Evolutionary conservation across 2,329 filamentous ascomycete genomes (phyloP).

Genomic region (Clonostachys rosea): DNA sequence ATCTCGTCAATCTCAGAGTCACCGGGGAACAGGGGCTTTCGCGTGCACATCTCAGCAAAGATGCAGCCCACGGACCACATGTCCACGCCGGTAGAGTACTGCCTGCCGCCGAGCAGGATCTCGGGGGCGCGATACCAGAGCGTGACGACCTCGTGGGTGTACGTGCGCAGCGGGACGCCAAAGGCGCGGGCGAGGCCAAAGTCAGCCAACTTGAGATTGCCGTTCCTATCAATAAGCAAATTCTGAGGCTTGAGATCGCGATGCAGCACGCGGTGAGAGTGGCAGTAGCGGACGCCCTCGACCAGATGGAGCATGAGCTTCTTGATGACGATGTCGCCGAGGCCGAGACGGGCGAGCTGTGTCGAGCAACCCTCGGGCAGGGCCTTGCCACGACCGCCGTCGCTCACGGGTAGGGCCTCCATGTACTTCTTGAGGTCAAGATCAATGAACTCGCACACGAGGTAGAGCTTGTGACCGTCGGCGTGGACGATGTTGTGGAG

Average conservation of each 20-base stretch:
- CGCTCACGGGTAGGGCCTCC: slow-evolving; percentile 80
- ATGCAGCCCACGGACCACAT: slow-evolving; percentile 97
- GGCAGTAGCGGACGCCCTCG: slow-evolving; percentile 81
- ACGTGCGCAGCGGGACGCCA: slow-evolving; percentile 87
- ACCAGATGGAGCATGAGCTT: slow-evolving; percentile 90
- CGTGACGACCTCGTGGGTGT: slow-evolving; percentile 93
- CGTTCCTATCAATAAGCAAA: slow-evolving; percentile 78
- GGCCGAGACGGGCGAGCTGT: slow-evolving; percentile 60
- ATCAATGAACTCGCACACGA: slow-evolving; percentile 89
- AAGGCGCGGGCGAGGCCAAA: slow-evolving; percentile 88
- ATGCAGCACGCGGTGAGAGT: slow-evolving; percentile 82
- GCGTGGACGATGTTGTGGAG: slow-evolving; percentile 91
- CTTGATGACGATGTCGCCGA: slow-evolving; percentile 79
- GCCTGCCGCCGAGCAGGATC: slow-evolving; percentile 83
- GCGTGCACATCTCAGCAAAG: slow-evolving; percentile 94
- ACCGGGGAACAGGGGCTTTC: slow-evolving; percentile 87
- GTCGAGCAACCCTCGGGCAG: slow-evolving; percentile 71
- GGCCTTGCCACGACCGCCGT: slow-evolving; percentile 81
- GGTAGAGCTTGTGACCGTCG: slow-evolving; percentile 90
- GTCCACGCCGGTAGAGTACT: slow-evolving; percentile 91
- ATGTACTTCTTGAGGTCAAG: slow-evolving; percentile 94
- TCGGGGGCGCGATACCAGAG: slow-evolving; percentile 91
- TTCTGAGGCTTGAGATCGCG: slow-evolving; percentile 91
- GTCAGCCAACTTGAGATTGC: slow-evolving; percentile 86
- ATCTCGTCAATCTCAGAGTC: slow-evolving; percentile 62